Evolutionary conservation across 352 stramenopile genomes (phyloP).

Genomic region (Blastocystis sp.): DNA sequence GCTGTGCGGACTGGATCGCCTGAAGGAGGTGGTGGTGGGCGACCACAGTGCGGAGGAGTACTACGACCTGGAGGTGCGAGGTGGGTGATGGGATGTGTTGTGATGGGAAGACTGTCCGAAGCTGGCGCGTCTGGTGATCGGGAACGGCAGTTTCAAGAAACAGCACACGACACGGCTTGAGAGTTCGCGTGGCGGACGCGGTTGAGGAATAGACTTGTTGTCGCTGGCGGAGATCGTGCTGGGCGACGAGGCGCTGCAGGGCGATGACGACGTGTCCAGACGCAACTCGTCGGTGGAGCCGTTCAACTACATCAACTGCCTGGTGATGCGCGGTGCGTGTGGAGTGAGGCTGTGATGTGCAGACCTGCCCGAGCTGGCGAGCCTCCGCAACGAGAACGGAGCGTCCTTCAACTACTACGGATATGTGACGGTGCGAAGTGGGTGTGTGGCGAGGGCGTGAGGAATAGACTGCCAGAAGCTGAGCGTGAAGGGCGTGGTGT

Average conservation of each 20-base stretch:
- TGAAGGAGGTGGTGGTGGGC: conserved; percentile 18
- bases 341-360: not conserved
- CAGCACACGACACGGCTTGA: not conserved
- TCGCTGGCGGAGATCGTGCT: conserved; percentile 17
- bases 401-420: conserved; percentile 23
- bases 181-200: not conserved
- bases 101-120: conserved; percentile 7
- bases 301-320: not conserved
- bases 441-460: not conserved
- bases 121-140: not conserved
- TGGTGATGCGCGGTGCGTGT: not conserved
- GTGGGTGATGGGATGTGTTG: not conserved
- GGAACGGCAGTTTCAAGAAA: not conserved
- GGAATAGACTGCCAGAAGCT: not conserved
- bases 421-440: not conserved
- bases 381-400: not conserved
- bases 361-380: not conserved
- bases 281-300: not conserved
- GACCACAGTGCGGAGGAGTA: not conserved
- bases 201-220: not conserved
- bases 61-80: not conserved
- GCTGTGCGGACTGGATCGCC: not conserved
- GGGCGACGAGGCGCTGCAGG: not conserved
- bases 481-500: not conserved
- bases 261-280: not conserved